Conservation (phyloP, 2,329 filamentous ascomycete genomes). For the Botrytis tulipae region DNA sequence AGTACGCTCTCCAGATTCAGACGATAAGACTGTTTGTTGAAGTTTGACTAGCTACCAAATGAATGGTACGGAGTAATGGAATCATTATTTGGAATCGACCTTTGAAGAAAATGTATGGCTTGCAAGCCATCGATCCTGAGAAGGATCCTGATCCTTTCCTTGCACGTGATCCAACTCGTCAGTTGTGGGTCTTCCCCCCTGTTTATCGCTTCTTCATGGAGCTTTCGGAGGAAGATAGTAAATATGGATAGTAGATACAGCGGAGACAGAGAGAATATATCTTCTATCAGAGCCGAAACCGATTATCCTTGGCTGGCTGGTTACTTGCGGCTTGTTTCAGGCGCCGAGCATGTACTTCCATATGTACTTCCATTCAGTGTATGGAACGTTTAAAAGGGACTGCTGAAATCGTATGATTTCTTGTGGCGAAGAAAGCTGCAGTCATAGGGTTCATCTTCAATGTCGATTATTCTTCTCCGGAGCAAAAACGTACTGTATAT, state of each 20-base stretch:
- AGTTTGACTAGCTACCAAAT: neutral
- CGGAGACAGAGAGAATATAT: neutral
- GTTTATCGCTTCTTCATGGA: conserved; percentile 9
- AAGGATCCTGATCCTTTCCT: conserved; percentile 1
- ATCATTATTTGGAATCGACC: neutral
- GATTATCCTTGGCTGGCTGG: neutral
- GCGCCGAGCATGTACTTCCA: neutral
- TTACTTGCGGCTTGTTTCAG: neutral
- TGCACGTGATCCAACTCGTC: neutral
- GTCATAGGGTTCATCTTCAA: neutral
- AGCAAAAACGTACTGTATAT: neutral
- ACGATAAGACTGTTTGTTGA: neutral
- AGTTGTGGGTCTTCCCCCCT: neutral
- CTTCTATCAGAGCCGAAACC: neutral
- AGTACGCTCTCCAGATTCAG: neutral
- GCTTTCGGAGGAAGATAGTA: conserved; percentile 3
- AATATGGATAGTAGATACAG: neutral
- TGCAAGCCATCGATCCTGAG: neutral
- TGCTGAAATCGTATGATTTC: neutral
- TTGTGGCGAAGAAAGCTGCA: neutral
- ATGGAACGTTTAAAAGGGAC: neutral
- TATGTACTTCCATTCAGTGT: neutral
- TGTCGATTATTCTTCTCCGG: neutral
- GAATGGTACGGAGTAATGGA: neutral
- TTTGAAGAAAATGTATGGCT: neutral